A percentile compares a stretch with the other conserved stretches of the same genome.
Conservation (phyloP, 1,284 basidiomycete genomes). For the Phellopilus nigrolimitatus region DNA sequence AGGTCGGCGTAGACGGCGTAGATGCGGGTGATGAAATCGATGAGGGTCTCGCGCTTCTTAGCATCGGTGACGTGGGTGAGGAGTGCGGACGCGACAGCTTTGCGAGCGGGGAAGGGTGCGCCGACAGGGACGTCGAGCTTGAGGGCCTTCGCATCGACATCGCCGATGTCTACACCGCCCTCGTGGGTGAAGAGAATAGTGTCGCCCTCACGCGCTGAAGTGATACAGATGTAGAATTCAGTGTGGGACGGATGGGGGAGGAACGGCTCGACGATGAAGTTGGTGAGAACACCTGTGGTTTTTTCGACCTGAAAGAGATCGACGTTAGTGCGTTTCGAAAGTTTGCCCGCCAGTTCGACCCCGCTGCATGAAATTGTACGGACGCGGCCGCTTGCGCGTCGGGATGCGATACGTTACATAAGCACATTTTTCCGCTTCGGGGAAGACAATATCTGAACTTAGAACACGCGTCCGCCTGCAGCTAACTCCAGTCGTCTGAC, state of each 20-base stretch:
- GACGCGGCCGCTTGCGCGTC: too few relatives aligned
- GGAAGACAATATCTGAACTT: background rate
- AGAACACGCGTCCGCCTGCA: conserved; percentile 7
- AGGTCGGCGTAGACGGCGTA: conserved; percentile 98
- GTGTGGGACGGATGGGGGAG: conserved; percentile 90
- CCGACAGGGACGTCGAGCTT: conserved; percentile 83
- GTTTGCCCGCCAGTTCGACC: too few relatives aligned
- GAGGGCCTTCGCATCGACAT: conserved; percentile 97
- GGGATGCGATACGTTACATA: conserved; percentile 3
- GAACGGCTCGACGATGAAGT: conserved; percentile 98
- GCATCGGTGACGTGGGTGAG: conserved; percentile 73
- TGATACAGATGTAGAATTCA: conserved; percentile 99
- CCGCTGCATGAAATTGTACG: too few relatives aligned
- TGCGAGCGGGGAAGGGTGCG: conserved; percentile 75
- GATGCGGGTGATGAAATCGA: conserved; percentile 92
- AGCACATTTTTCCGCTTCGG: conserved; percentile 1
- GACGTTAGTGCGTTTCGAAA: background rate
- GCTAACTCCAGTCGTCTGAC: background rate
- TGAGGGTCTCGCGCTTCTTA: conserved; percentile 80
- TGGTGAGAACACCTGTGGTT: conserved; percentile 91
- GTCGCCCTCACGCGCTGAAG: conserved; percentile 92
- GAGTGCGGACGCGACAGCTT: conserved; percentile 68
- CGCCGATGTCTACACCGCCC: conserved; percentile 97
- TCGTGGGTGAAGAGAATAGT: conserved; percentile 98
- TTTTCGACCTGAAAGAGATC: conserved; percentile 70